Base-by-base conservation (phyloP, 2,329 filamentous ascomycete species). In the Fusarium mexicanum region DNA sequence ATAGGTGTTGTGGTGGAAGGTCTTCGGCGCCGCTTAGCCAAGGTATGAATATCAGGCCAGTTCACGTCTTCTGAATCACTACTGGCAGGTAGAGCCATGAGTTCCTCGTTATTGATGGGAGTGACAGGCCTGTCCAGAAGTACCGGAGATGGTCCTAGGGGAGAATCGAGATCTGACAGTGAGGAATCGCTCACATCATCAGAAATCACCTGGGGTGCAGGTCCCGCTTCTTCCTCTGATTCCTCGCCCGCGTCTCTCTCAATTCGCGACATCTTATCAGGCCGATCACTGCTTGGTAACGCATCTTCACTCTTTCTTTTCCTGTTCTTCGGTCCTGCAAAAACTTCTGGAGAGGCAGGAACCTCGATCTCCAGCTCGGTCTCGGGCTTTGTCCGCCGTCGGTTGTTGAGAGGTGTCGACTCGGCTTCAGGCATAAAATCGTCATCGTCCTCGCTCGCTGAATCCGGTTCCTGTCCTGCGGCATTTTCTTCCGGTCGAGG, bases 351-450 rank as follows among this genome's bases (percentile, higher is more conserved):
- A 12, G 80, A 78, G n/a, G 61, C 63, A 37, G 77, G 74, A 12
- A 60, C 73, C 31, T 74, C 70, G 40, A 72, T 53, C 46, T 78
- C 73, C 24, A 63, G 50, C n/a, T 73, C 68, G 14, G 62, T 59
- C 33, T 73, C 53, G 2, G 66, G 59, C 33, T 81, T 80, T 54
- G 84, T 87, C 41, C 84, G 83, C 26, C 87, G 81, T 55, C 79
- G 72, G 37, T 76, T 79, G 66, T 90, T 88, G 33, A 92, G 77
- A 8, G 92, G 91, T 12, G 92, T 94, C 22, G 91, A 92, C 82
- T 93, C 91, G 35, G 90, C 91, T 64, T 93, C 91, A 87, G 91
- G 59, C 85, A 87, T 77, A 90, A 92, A 74, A 75, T 86, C 81
- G 72, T 84, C 74, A 57, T 88, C 86, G n/a, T 85, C 74, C 59